Percentiles rank a stretch among this genome's conserved stretches.
phyloP scores from a whole-genome alignment of 176 grass and related monocot species.

The Alloteropsis semialata region DNA sequence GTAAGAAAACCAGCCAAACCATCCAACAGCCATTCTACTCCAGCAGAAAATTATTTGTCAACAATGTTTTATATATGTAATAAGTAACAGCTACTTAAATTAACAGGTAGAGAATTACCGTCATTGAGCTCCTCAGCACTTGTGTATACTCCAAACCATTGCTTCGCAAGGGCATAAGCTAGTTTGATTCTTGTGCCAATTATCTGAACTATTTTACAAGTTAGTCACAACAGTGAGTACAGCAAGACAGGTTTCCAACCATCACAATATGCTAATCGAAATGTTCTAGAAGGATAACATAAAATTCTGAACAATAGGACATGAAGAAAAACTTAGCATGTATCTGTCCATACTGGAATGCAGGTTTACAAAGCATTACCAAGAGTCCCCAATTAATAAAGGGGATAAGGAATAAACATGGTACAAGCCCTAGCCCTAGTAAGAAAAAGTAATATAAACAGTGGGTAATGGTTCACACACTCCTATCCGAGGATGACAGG shows the following conservation, averaged over 20 bases:
- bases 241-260: not conserved
- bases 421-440: not conserved
- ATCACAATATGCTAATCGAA: too few relatives aligned
- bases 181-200: slow-evolving; percentile 93
- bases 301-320: slow-evolving; percentile 4
- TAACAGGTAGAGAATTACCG: slow-evolving; percentile 45
- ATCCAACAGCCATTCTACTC: slow-evolving; percentile 94
- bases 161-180: slow-evolving; percentile 82
- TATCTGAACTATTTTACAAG: slow-evolving; percentile 63
- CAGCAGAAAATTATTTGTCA: slow-evolving; percentile 32
- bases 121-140: slow-evolving; percentile 86
- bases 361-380: not conserved
- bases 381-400: not conserved
- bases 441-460: not conserved
- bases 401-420: not conserved
- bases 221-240: slow-evolving; percentile 26
- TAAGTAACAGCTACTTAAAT: slow-evolving; percentile 13
- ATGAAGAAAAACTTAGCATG: not conserved
- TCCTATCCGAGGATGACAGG: not conserved
- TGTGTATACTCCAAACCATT: slow-evolving; percentile 98
- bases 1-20: slow-evolving; percentile 97
- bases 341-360: not conserved
- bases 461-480: not conserved
- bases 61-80: slow-evolving; percentile 9
- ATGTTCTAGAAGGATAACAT: not conserved